Conservation (phyloP, 495 filamentous ascomycete genomes). For the Penicillium paradoxum region DNA sequence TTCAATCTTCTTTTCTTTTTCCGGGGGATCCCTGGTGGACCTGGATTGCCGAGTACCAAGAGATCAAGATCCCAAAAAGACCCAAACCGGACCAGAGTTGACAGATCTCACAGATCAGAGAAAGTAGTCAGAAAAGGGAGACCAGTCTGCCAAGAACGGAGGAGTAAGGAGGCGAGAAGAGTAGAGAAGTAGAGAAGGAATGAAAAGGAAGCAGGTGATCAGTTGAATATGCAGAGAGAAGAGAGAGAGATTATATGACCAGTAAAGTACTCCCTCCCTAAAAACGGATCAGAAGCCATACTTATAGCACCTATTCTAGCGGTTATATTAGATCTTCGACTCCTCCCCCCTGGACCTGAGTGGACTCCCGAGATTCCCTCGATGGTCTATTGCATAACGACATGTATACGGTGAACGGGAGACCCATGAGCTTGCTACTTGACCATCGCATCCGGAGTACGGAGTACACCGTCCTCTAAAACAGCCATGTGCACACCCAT, state of each 20-base stretch:
- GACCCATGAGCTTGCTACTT: too few species aligned
- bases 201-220: neutral
- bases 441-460: too few species aligned
- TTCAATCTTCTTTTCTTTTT: neutral
- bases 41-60: neutral
- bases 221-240: neutral
- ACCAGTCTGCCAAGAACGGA: slow-evolving; percentile 22
- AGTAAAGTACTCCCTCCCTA: neutral
- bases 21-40: neutral
- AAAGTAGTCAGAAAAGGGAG: slow-evolving; percentile 6
- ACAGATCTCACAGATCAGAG: slow-evolving; percentile 6
- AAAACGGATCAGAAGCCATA: neutral
- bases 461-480: too few species aligned
- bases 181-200: neutral
- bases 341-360: neutral
- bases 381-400: too few species aligned
- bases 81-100: slow-evolving; percentile 8
- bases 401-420: too few species aligned
- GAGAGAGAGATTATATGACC: neutral
- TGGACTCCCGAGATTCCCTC: neutral
- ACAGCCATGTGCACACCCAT: too few species aligned
- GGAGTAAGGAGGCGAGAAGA: slow-evolving; percentile 17
- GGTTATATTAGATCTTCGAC: neutral
- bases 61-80: slow-evolving; percentile 2
- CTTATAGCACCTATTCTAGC: neutral